phyloP scores from a whole-genome alignment of 169 alveolate species.

The Perkinsus marinus region DNA sequence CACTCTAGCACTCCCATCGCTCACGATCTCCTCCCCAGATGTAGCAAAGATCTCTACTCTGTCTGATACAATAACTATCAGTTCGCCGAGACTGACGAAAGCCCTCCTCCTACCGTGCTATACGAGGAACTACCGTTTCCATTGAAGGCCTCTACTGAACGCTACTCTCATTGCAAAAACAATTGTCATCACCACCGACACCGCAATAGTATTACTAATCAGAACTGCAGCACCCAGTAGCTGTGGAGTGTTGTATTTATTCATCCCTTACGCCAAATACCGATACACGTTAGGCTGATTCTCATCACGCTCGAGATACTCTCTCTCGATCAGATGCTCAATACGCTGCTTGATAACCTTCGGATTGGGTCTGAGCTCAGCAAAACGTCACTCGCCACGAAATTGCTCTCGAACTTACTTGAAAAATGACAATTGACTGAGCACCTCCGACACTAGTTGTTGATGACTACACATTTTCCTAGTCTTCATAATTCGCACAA shows the following conservation, averaged over 20 bases:
- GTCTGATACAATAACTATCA: neutral
- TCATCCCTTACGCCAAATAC: conserved; percentile 34
- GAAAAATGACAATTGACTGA: conserved; percentile 25
- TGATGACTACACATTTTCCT: conserved; percentile 45
- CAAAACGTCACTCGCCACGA: neutral
- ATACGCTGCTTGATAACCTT: conserved; percentile 54
- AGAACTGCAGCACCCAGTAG: no score
- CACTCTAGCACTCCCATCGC: neutral
- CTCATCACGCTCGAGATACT: conserved; percentile 58
- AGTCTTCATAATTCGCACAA: conserved; percentile 75
- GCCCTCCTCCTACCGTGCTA: neutral
- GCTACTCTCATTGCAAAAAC: neutral
- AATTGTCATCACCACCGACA: neutral
- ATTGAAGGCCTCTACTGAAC: neutral
- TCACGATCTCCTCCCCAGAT: neutral
- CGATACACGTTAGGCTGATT: conserved; percentile 35
- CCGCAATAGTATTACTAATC: neutral
- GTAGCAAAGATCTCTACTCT: neutral
- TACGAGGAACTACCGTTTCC: neutral
- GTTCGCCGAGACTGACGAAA: neutral
- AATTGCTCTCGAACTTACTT: neutral
- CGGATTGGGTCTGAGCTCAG: conserved; percentile 36
- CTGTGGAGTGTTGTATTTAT: no score
- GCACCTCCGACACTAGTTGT: conserved; percentile 33
- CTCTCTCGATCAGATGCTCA: conserved; percentile 63